A percentile compares a stretch with the other conserved stretches of the same genome.
phyloP scores from a whole-genome alignment of 306 rosid species.

The Cucurbita moschata region DNA sequence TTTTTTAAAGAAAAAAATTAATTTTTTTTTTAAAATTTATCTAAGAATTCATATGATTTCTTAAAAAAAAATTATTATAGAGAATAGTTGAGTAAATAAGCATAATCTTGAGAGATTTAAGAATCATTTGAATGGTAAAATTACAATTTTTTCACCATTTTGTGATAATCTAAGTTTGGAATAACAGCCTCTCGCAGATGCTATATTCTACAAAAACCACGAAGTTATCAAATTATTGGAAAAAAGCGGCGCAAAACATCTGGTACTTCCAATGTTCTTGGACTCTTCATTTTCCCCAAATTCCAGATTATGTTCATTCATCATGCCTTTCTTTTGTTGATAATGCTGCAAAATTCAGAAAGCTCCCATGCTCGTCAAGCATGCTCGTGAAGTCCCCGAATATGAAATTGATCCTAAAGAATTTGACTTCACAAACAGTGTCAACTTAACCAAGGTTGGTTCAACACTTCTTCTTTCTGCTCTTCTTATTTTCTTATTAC shows the following conservation, averaged over 20 bases:
- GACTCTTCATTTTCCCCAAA: background rate
- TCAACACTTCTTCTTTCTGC: background rate
- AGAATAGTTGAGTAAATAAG: too few relatives aligned
- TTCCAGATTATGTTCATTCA: background rate
- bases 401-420: slow-evolving; percentile 84
- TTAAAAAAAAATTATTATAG: too few relatives aligned
- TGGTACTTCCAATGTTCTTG: slow-evolving; percentile 27
- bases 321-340: background rate
- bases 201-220: slow-evolving; percentile 55
- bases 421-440: slow-evolving; percentile 74
- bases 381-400: slow-evolving; percentile 82
- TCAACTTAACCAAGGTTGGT: slow-evolving; percentile 78
- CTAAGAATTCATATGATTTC: too few relatives aligned
- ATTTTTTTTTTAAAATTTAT: too few relatives aligned
- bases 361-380: slow-evolving; percentile 73
- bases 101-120: too few relatives aligned
- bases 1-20: too few relatives aligned
- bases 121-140: too few relatives aligned
- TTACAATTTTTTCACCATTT: background rate
- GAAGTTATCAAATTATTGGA: slow-evolving; percentile 71
- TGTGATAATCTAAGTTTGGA: slow-evolving; percentile 9
- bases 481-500: background rate
- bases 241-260: slow-evolving; percentile 65
- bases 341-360: slow-evolving; percentile 25
- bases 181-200: slow-evolving; percentile 88